Base-by-base conservation (phyloP, 768 basidiomycete species). In the Suillus paluster region DNA sequence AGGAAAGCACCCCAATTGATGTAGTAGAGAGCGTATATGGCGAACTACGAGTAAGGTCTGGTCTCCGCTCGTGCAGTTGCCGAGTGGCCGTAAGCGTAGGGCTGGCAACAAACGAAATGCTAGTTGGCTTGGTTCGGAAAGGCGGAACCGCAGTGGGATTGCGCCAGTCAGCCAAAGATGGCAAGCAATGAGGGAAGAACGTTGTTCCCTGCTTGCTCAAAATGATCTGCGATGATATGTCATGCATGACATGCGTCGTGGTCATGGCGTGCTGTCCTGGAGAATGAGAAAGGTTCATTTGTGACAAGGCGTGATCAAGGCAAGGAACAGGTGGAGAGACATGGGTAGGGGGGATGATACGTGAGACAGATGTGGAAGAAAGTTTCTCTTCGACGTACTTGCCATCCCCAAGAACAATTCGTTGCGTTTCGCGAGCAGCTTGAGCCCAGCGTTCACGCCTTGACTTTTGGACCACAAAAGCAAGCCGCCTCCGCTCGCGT, bases 151-250 rank as follows among this genome's bases (percentile, higher is more conserved):
- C 21, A 19, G 57, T 15, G 23, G 27, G 49, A 53, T 65, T 68
- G 66, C 69, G 70, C 79, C 79, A 80, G 42, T 64, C 66, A 50
- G 79, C 79, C 45, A 80, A 72, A 39, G 62, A 57, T 25, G 68
- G 68, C 34, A 76, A 77, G 54, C 66, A 77, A 63, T 80, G 79
- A 14, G 78, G 77, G 57, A 77, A 81, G 67, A 79, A 79, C 34
- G 71, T 70, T 62, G 80, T 79, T 42, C 72, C 72, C 61, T 80
- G 77, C 15, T 68, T 68, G 53, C 76, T 77, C 44, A 78, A 67
- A 45, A 70, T 39, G 48, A 81, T 73, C 63, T 77, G 72, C n/a
- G 69, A 66, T 38, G 71, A 68, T n/a, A 80, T 75, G 60, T 79
- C 67, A 59, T 79, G 78, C 25, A 57, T 57, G 17, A 67, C 60